phyloP scores from a whole-genome alignment of 768 basidiomycete species.

The Collybiopsis luxurians region DNA sequence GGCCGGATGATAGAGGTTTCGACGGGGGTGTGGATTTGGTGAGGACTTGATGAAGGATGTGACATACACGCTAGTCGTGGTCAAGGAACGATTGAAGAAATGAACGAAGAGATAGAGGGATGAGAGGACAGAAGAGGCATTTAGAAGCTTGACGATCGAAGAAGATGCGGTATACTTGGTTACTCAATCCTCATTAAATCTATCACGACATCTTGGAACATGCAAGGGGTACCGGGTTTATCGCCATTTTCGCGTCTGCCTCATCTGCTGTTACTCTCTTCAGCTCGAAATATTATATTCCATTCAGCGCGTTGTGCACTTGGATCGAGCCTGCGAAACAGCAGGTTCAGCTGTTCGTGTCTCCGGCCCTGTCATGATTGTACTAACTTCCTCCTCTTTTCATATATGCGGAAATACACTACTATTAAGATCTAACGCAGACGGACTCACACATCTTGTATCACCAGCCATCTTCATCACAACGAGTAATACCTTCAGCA shows the following conservation, averaged over 20 bases:
- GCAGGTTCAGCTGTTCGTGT: too few species aligned
- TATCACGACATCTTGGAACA: background rate
- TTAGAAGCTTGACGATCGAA: background rate
- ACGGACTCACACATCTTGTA: conserved; percentile 34
- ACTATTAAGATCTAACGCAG: too few species aligned
- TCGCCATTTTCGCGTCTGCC: background rate
- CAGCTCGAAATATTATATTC: too few species aligned
- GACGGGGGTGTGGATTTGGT: conserved; percentile 44
- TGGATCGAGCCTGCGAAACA: too few species aligned
- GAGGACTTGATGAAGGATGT: conserved; percentile 28
- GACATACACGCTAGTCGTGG: background rate
- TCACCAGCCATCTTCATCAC: conserved; percentile 30
- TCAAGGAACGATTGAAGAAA: background rate
- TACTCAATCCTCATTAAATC: background rate
- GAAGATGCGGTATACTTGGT: background rate
- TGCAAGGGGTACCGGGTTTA: background rate
- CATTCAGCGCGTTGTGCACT: too few species aligned
- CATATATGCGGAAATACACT: too few species aligned
- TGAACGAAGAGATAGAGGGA: background rate
- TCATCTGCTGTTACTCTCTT: too few species aligned
- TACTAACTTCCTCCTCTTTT: too few species aligned
- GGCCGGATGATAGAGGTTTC: conserved; percentile 10
- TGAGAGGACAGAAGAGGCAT: background rate
- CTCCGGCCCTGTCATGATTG: too few species aligned
- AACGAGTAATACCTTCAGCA: conserved; percentile 3